These are phyloP conservation scores for Phytopythium montanum DNA, from an alignment of 352 stramenopile species.

Conservation along the genomic window DNA sequence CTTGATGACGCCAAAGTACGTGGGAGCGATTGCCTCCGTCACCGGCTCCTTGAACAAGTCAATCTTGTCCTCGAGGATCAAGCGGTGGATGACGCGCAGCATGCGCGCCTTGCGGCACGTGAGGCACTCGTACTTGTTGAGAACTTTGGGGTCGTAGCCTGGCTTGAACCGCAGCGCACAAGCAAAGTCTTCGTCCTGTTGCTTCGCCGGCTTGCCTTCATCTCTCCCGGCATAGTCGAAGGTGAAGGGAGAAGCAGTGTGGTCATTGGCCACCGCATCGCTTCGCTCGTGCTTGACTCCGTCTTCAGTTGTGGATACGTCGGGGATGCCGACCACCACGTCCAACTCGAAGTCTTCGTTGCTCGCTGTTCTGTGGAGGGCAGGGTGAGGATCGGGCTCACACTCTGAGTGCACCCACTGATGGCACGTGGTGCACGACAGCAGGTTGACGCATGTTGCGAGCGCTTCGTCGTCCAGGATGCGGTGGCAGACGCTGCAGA, in stretches of 20 bases:
- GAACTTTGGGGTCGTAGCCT: conserved; percentile 57
- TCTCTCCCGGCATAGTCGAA: conserved; percentile 8
- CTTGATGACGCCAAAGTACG: conserved; percentile 93
- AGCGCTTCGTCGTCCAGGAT: conserved; percentile 43
- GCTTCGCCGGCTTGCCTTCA: conserved; percentile 41
- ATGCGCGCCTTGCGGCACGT: conserved; percentile 75
- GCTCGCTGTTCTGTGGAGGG: conserved; percentile 34
- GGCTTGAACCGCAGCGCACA: conserved; percentile 52
- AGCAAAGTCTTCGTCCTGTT: conserved; percentile 65
- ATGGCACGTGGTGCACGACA: conserved; percentile 75
- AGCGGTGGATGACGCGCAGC: conserved; percentile 57
- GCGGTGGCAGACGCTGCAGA: conserved; percentile 66
- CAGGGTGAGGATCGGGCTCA: conserved; percentile 64
- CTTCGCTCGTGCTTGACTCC: conserved; percentile 4
- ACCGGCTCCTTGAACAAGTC: conserved; percentile 94
- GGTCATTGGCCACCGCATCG: background rate
- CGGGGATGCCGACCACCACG: conserved; percentile 28
- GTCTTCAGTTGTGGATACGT: background rate
- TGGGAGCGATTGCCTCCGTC: conserved; percentile 89
- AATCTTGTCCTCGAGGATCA: conserved; percentile 76
- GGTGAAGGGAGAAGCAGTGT: background rate
- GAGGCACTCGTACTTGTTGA: conserved; percentile 86
- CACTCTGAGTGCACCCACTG: conserved; percentile 80
- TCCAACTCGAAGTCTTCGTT: conserved; percentile 51
- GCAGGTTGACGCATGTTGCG: conserved; percentile 40